Percentiles rank a stretch among this genome's conserved stretches.
phyloP scores from a whole-genome alignment of 768 basidiomycete species.

The Rhizopogon vesiculosus region DNA sequence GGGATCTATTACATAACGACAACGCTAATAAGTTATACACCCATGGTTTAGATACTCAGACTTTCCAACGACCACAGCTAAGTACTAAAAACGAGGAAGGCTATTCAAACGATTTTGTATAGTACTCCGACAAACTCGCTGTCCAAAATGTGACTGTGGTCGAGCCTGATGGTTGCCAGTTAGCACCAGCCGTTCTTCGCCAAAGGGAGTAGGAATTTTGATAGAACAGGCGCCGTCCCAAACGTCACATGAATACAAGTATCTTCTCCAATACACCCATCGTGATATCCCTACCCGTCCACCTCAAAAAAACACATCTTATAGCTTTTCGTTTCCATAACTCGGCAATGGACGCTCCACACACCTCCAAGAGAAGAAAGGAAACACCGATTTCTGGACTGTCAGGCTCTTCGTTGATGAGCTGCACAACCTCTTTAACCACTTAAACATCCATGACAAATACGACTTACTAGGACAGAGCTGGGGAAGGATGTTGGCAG shows the following conservation, averaged over 20 bases:
- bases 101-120: too few species aligned
- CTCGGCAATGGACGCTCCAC: slow-evolving; percentile 51
- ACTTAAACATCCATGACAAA: slow-evolving; percentile 27
- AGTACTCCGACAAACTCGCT: too few species aligned
- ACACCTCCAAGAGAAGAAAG: slow-evolving; percentile 44
- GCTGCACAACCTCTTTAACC: slow-evolving; percentile 31
- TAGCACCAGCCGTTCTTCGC: too few species aligned
- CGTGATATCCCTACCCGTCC: neutral
- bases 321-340: neutral
- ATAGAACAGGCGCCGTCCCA: too few species aligned
- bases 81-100: too few species aligned
- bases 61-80: too few species aligned
- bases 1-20: too few species aligned
- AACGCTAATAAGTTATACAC: too few species aligned
- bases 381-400: slow-evolving; percentile 41
- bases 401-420: slow-evolving; percentile 50
- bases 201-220: too few species aligned
- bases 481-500: slow-evolving; percentile 42
- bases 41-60: too few species aligned
- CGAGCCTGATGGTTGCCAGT: too few species aligned
- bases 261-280: neutral
- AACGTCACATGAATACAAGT: neutral
- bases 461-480: slow-evolving; percentile 42
- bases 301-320: neutral
- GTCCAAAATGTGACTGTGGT: too few species aligned